Base-by-base conservation (phyloP, 306 rosid species). In the Castanospermum australe region DNA sequence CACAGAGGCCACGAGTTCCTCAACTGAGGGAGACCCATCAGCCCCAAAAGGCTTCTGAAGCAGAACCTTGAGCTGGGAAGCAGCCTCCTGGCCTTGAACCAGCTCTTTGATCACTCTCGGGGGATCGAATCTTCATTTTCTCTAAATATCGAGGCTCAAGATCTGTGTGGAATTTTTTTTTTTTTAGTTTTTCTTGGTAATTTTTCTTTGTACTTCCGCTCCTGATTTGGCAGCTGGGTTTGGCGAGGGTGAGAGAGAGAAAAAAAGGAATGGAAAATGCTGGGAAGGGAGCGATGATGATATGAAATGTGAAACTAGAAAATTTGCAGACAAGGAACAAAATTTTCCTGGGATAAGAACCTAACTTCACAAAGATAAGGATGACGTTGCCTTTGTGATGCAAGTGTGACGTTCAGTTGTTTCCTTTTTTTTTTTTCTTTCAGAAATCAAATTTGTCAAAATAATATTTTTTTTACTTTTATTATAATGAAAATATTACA, bases 41-140 rank as follows among this genome's bases (percentile, higher is more conserved):
- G 24, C 75, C n/a, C 30, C 73, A 3, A 18, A 0, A 47, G 54
- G 75, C 36, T 55, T 76, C 25, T 54, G 80, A 15, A 89, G 83
- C 13, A 79, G 64, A 36, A 11, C 4, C 82, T 42, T 84, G 13
- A 89, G 88, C 78, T 70, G 81, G 33, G 57, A 61, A 17, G 90
- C 83, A 51, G 5, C 67, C 5, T 79, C 73, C 30, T 9, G 71
- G 33, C 90, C 93, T 6, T 44, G 55, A 21, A 47, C 56, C 0
- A 87, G 88, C 75, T 66, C 67, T 2, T 45, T 5, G 17, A 71
- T 50, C 60, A 81, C 6, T 18, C 17, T 79, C 73, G n/a, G 68
- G 5, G 48, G 51, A 24, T 17, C 15, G 18, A 50, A 75, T 50
- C 38, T 62, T 79, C 89, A 86, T 75, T 25, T 6, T 67, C 20